Percentiles rank a stretch among this genome's conserved stretches.
phyloP scores from a whole-genome alignment of 257 asterid species.

The Lycium ferocissimum region DNA sequence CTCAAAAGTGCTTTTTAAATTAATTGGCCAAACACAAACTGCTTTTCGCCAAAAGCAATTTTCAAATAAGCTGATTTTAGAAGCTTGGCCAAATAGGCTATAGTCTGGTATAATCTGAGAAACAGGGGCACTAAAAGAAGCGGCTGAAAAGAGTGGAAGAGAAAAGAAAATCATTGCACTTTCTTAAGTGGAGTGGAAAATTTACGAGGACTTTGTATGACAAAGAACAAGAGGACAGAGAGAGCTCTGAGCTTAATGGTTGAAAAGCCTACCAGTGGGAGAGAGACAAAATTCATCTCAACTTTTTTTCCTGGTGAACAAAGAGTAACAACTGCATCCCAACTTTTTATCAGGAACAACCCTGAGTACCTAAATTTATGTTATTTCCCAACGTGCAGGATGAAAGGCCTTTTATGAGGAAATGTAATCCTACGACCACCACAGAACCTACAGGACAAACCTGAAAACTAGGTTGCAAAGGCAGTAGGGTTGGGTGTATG shows the following conservation, averaged over 20 bases:
- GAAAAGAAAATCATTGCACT: neutral
- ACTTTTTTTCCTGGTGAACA: neutral
- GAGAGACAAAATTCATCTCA: neutral
- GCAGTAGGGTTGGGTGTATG: neutral
- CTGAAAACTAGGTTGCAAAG: neutral
- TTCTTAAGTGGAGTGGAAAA: neutral
- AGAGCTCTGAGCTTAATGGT: neutral
- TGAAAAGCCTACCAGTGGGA: neutral
- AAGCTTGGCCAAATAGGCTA: too few relatives aligned
- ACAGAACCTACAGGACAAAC: neutral
- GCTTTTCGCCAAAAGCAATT: too few relatives aligned
- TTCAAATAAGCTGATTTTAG: too few relatives aligned
- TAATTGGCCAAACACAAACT: too few relatives aligned
- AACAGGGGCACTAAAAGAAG: neutral
- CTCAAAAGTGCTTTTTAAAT: too few relatives aligned
- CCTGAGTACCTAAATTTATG: neutral
- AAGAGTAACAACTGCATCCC: neutral
- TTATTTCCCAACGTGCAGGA: neutral
- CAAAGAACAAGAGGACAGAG: neutral
- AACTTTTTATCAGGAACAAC: neutral
- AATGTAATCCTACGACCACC: neutral
- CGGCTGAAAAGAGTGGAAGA: neutral
- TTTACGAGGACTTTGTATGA: neutral
- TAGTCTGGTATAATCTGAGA: neutral
- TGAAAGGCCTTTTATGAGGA: neutral